Evolutionary conservation across 23 red algal genomes (phyloP), one percentile per base, ranked within the genome.

Genomic region (Chondrus crispus): DNA sequence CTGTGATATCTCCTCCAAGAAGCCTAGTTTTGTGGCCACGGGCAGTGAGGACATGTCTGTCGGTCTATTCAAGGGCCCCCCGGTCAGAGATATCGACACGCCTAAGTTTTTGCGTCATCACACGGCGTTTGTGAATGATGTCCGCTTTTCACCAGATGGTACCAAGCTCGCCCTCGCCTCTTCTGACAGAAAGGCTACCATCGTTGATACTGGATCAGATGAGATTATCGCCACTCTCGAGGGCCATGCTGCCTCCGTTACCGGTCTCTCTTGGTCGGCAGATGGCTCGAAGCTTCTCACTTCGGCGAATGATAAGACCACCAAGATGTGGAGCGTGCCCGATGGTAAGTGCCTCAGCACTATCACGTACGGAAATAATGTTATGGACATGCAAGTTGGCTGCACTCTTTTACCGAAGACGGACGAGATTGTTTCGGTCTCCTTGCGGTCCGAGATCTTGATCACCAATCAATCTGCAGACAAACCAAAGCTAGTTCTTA

Each of bases 381-480:
- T 96, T 22, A 74, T 87, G 54, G 94, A 96, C 49, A 96, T 96
- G 94, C 94, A 96, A 50, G 86, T 91, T 33, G 94, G 94, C 19
- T 87, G 78, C 24, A 68, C 94, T 13, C 35, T 43, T 42, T 71
- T 71, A 10, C 53, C 52, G 48, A 90, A 90, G 30, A 68, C 50
- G 26, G 74, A 62, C 2, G 47, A 82, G 64, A 51, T 91, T 14
- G 81, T 96, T 43, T 85, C 94, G 19, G 51, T 76, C 69, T 82
- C 71, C n/a, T 90, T 96, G 38, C 57, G 66, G 9, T 76, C 87
- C 39, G 52, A 91, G 44, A 81, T 96, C 28, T 63, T 76, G 35
- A 70, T 96, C 3, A 46, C 77, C 14, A 64, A 66, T 33, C 58
- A 46, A 7, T 77, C 76, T 58, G 70, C 81, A 42, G 51, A 66